Conservation (phyloP, 1,284 basidiomycete species). For the Ustilago hordei region DNA sequence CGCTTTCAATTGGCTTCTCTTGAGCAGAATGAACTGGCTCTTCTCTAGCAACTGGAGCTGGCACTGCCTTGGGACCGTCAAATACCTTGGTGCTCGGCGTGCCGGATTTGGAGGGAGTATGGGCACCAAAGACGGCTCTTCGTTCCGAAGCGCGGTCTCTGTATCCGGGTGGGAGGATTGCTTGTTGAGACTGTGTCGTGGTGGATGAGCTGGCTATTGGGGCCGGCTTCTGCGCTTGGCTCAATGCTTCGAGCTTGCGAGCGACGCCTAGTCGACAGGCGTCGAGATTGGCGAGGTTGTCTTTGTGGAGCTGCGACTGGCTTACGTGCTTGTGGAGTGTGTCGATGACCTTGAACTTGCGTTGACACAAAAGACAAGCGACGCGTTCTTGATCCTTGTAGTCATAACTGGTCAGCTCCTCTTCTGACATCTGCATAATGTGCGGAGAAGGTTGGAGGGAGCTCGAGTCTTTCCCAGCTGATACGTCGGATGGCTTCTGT, state of each 20-base stretch:
- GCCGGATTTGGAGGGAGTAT: conserved; percentile 10
- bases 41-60: background rate
- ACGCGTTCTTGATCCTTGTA: conserved; percentile 39
- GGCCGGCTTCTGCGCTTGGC: background rate
- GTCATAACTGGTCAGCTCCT: conserved; percentile 24
- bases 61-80: conserved; percentile 19
- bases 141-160: conserved; percentile 52
- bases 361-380: conserved; percentile 52
- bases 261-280: conserved; percentile 32
- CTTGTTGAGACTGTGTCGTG: background rate
- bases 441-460: background rate
- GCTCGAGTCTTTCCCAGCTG: background rate
- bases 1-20: conserved; percentile 38
- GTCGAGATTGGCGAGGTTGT: conserved; percentile 31
- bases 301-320: conserved; percentile 44
- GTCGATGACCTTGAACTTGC: conserved; percentile 48
- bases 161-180: conserved; percentile 12
- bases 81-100: conserved; percentile 10
- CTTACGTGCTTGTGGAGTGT: conserved; percentile 35
- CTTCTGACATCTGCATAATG: conserved; percentile 12
- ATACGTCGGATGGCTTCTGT: background rate
- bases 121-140: conserved; percentile 50
- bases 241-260: conserved; percentile 19
- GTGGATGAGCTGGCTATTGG: background rate
- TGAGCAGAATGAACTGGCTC: conserved; percentile 24